A percentile compares a stretch with the other conserved stretches of the same genome.
phyloP scores from a whole-genome alignment of 2,329 filamentous ascomycete genomes.

The Ophiostoma angusticollis region DNA sequence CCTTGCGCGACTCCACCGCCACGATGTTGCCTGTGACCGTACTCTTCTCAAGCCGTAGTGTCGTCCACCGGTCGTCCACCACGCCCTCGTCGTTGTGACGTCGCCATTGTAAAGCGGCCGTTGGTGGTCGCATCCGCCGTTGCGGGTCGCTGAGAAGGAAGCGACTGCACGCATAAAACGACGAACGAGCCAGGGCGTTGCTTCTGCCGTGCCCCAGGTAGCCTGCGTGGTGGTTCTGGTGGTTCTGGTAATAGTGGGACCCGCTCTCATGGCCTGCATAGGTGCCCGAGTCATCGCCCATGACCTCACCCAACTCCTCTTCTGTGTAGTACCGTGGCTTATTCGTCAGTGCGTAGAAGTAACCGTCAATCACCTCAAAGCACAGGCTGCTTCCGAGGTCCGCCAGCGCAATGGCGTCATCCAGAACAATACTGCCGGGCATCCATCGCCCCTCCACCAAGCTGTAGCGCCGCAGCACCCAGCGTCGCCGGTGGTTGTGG shows the following conservation, averaged over 20 bases:
- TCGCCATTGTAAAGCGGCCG: constrained; percentile 44
- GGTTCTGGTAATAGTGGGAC: background rate
- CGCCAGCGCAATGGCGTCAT: constrained; percentile 42
- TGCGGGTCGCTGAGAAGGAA: constrained; percentile 38
- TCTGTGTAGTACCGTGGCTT: constrained; percentile 25
- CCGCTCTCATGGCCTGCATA: background rate
- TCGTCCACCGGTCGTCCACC: constrained; percentile 63
- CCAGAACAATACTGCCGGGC: constrained; percentile 35
- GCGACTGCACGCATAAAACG: constrained; percentile 55
- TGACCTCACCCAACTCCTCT: background rate
- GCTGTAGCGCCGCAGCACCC: constrained; percentile 45
- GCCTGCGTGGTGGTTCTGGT: background rate
- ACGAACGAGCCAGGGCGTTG: constrained; percentile 27
- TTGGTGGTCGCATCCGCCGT: constrained; percentile 27
- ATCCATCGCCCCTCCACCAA: constrained; percentile 29
- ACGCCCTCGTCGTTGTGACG: constrained; percentile 56
- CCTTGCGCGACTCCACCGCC: constrained; percentile 56
- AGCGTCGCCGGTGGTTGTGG: constrained; percentile 31
- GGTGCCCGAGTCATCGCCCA: background rate
- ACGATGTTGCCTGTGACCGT: constrained; percentile 43
- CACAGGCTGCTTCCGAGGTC: constrained; percentile 56
- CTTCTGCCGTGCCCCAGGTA: background rate
- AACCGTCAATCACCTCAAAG: constrained; percentile 54
- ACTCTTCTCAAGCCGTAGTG: constrained; percentile 48
- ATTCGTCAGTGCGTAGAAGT: constrained; percentile 60